Base-by-base conservation (phyloP, 805 yeast genomes). In the Groenewaldozyma tartarivorans region DNA sequence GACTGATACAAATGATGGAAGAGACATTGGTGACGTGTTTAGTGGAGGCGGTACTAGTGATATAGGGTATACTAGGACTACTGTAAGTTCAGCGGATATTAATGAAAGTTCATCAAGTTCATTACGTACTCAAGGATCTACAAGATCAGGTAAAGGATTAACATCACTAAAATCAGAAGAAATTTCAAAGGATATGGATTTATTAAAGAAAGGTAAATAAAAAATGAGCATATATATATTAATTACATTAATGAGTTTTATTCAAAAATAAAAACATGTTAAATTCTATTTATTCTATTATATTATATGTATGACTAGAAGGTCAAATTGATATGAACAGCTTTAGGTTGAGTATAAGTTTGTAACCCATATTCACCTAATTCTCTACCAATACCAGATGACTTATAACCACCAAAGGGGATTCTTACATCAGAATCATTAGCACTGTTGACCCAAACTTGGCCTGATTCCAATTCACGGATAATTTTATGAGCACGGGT, bases 371-470 rank as follows among this genome's bases (percentile, higher is more conserved):
- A 77, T 55, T 76, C 77, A 35, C 92, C 90, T 48, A 83, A 66
- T 63, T 83, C 94, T 51, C 90, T 74, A 46, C 94, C 94, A 46
- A 80, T 69, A 49, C 94, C 94, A 50, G 83, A 74, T 67, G 72
- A 66, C 61, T 81, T 81, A 60, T 75, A 80, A 32, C 94, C 94
- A 35, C 94, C 94, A 59, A 83, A 83, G 16, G 90, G 90, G 41
- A 81, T 75, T 49, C 71, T 70, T 48, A 69, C 61, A 53, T 76
- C 78, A 52, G 77, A 75, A 50, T 75, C 81, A 53, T 80, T 79
- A 40, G 79, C 76, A 11, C 79, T 69, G 61, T 81, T 81, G 53
- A 81, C 64, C 75, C 81, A 81, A 20, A 80, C 76, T 39, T 74
- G 73, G 20, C 90, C 90, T 4, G 82, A 76, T 49, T 75, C 71